Percentiles rank a stretch among this genome's conserved stretches.
phyloP scores from a whole-genome alignment of 306 rosid species.

The Fagus sylvatica region DNA sequence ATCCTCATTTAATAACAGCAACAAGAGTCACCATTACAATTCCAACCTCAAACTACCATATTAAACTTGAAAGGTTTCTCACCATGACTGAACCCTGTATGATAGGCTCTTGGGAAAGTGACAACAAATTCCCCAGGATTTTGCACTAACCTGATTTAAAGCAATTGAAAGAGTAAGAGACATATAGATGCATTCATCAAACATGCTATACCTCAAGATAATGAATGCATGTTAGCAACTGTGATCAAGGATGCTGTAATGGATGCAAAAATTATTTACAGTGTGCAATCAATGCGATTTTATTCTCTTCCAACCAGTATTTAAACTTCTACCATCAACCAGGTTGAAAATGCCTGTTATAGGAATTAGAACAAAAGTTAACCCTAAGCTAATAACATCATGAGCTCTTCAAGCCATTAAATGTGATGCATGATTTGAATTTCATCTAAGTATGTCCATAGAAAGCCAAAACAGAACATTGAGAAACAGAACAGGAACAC shows the following conservation, averaged over 20 bases:
- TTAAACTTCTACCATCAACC: slow-evolving; percentile 14
- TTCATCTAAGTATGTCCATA: slow-evolving; percentile 5
- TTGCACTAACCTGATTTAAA: slow-evolving; percentile 83
- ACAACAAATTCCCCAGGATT: slow-evolving; percentile 99
- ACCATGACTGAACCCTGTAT: slow-evolving; percentile 99
- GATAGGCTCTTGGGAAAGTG: slow-evolving; percentile 99
- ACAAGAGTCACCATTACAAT: slow-evolving; percentile 4
- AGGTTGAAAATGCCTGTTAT: slow-evolving; percentile 9
- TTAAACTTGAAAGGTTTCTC: slow-evolving; percentile 34
- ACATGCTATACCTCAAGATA: slow-evolving; percentile 2
- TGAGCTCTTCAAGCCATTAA: slow-evolving; percentile 13
- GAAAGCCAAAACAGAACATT: slow-evolving; percentile 11
- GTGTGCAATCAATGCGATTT: slow-evolving; percentile 1
- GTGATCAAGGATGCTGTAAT: neutral
- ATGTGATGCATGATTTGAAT: slow-evolving; percentile 8
- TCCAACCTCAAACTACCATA: slow-evolving; percentile 3
- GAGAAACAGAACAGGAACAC: slow-evolving; percentile 23
- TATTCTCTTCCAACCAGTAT: slow-evolving; percentile 8
- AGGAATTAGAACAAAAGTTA: slow-evolving; percentile 15
- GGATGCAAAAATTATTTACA: slow-evolving; percentile 21
- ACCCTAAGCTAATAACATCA: slow-evolving; percentile 23
- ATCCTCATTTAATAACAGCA: slow-evolving; percentile 21
- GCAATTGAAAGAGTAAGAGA: slow-evolving; percentile 37
- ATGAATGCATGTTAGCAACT: slow-evolving; percentile 4
- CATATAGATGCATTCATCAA: slow-evolving; percentile 3